Evolutionary conservation across 768 basidiomycete genomes (phyloP).

Genomic region (Tylopilus sp.): DNA sequence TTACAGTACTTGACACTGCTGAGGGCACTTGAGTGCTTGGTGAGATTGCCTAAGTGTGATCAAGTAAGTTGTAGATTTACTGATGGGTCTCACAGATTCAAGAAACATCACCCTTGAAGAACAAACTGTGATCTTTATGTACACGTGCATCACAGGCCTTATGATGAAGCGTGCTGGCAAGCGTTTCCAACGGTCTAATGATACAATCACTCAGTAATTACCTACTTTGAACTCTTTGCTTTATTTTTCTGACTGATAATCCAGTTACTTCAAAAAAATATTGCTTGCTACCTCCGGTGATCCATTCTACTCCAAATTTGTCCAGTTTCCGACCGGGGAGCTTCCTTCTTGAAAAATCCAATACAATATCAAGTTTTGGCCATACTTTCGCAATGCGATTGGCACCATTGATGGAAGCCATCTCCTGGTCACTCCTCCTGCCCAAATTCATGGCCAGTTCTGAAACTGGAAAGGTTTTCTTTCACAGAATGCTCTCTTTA

Average conservation of each 20-base stretch:
- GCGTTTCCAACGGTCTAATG: too few species aligned
- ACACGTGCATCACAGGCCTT: too few species aligned
- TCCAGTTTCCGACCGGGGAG: background rate
- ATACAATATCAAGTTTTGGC: background rate
- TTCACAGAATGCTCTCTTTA: background rate
- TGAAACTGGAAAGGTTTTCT: background rate
- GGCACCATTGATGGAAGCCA: background rate
- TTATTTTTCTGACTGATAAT: background rate
- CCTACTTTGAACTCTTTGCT: too few species aligned
- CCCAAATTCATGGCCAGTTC: background rate
- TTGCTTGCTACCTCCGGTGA: background rate
- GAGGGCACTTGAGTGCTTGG: too few species aligned
- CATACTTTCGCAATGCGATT: background rate
- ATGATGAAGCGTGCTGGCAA: too few species aligned
- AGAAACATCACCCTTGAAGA: too few species aligned
- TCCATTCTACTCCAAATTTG: background rate
- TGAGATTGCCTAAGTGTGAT: too few species aligned
- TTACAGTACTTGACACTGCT: too few species aligned
- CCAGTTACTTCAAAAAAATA: background rate
- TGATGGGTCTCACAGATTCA: too few species aligned
- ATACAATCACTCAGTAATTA: too few species aligned
- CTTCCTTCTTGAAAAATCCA: background rate
- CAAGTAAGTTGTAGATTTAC: too few species aligned
- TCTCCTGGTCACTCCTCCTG: background rate
- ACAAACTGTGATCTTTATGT: too few species aligned